Percentiles rank a stretch among this genome's conserved stretches.
Evolutionary conservation across 1,139 yeast genomes (phyloP).

Genomic region (Nakaseomyces delphensis): DNA sequence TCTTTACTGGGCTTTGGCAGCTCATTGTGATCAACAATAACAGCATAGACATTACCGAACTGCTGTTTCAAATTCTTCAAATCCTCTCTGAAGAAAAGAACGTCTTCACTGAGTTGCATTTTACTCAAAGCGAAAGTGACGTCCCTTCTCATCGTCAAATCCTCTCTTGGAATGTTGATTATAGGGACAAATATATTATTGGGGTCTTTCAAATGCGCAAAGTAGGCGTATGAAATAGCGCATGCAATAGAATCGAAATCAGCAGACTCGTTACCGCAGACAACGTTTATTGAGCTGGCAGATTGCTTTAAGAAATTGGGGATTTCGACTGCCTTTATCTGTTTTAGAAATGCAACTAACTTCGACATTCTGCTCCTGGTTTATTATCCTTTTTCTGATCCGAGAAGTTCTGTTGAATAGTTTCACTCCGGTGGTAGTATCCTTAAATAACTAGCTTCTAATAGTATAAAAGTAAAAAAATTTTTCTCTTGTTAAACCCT

Average conservation of each 20-base stretch:
- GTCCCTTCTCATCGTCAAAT: constrained; percentile 63
- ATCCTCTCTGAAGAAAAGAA: constrained; percentile 63
- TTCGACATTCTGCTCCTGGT: background rate
- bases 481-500: no score
- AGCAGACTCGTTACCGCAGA: constrained; percentile 77
- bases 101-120: constrained; percentile 41
- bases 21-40: constrained; percentile 77
- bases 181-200: constrained; percentile 45
- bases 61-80: constrained; percentile 28
- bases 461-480: no score
- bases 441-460: background rate
- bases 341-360: background rate
- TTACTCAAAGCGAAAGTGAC: constrained; percentile 45
- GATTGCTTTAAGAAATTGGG: constrained; percentile 7
- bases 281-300: constrained; percentile 36
- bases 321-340: background rate
- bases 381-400: no score
- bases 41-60: constrained; percentile 34
- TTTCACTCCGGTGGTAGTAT: no score
- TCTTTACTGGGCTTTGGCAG: constrained; percentile 44
- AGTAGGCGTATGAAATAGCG: constrained; percentile 63
- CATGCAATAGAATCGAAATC: constrained; percentile 82
- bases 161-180: constrained; percentile 60
- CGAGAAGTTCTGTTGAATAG: no score
- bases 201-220: constrained; percentile 32